Evolutionary conservation across 768 basidiomycete species (phyloP).

Genomic region (Leccinum imitatum): DNA sequence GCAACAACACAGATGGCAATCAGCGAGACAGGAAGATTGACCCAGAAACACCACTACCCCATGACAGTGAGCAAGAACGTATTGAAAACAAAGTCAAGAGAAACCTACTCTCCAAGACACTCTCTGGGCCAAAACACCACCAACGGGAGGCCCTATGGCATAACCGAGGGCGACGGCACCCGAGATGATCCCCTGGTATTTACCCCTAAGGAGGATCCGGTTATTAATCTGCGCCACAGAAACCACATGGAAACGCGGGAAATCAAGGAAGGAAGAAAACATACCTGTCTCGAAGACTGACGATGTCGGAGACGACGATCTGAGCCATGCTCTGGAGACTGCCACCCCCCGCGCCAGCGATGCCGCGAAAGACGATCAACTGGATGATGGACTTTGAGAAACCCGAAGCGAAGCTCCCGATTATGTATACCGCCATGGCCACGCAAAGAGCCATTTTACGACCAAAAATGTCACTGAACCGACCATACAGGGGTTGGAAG

Average conservation of each 20-base stretch:
- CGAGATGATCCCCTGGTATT: slow-evolving; percentile 76
- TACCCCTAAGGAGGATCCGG: slow-evolving; percentile 45
- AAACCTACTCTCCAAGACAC: slow-evolving; percentile 58
- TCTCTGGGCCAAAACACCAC: slow-evolving; percentile 62
- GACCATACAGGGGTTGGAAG: slow-evolving; percentile 49
- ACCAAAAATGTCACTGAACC: slow-evolving; percentile 67
- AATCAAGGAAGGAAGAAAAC: slow-evolving; percentile 9
- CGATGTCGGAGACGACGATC: slow-evolving; percentile 73
- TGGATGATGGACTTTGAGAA: slow-evolving; percentile 64
- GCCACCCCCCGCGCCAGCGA: slow-evolving; percentile 71
- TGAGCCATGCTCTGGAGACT: slow-evolving; percentile 68
- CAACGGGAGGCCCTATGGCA: slow-evolving; percentile 65
- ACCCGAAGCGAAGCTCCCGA: slow-evolving; percentile 66
- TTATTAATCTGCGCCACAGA: background rate
- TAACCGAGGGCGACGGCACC: slow-evolving; percentile 56
- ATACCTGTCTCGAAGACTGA: slow-evolving; percentile 64
- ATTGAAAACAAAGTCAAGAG: background rate
- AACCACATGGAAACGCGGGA: background rate
- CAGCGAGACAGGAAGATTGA: slow-evolving; percentile 61
- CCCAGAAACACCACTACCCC: slow-evolving; percentile 71
- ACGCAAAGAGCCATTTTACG: slow-evolving; percentile 59
- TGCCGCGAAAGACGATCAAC: slow-evolving; percentile 66
- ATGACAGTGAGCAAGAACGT: background rate
- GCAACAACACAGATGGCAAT: slow-evolving; percentile 54
- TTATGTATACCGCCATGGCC: slow-evolving; percentile 61